Conservation (phyloP, 805 yeast genomes). For the Maudiozyma barnettii region DNA sequence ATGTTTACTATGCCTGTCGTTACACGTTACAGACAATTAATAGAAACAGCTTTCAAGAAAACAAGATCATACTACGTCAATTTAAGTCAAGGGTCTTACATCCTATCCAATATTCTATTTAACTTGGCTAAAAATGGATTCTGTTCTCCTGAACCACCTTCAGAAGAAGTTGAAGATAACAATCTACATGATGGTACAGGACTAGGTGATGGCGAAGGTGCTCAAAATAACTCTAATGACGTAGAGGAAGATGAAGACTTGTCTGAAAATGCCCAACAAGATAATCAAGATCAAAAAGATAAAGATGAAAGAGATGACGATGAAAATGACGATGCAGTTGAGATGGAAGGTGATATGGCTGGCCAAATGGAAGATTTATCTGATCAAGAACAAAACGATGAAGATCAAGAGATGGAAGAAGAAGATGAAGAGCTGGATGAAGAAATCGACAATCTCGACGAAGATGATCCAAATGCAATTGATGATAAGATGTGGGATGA, state of each 20-base stretch:
- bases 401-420: constrained; percentile 42
- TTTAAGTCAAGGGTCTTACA: constrained; percentile 52
- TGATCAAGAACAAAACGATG: constrained; percentile 54
- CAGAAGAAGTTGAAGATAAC: constrained; percentile 50
- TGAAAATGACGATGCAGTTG: constrained; percentile 79
- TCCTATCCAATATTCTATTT: constrained; percentile 45
- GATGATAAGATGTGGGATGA: constrained; percentile 99
- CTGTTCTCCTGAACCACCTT: constrained; percentile 81
- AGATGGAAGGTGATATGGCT: constrained; percentile 94
- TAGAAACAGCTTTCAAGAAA: constrained; percentile 35
- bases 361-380: constrained; percentile 80
- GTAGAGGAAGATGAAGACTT: constrained; percentile 88
- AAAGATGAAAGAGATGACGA: constrained; percentile 40
- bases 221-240: constrained; percentile 67
- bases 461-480: constrained; percentile 85
- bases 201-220: constrained; percentile 89
- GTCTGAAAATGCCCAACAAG: constrained; percentile 64
- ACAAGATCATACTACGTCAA: constrained; percentile 41
- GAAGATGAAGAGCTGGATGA: constrained; percentile 71
- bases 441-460: constrained; percentile 81
- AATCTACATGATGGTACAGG: constrained; percentile 82
- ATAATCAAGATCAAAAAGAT: constrained; percentile 63
- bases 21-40: constrained; percentile 47
- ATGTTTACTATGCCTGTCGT: constrained; percentile 56
- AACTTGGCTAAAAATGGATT: constrained; percentile 71